Percentiles rank a stretch among this genome's conserved stretches.
phyloP scores from a whole-genome alignment of 306 rosid genomes.

The Comarum palustre region DNA sequence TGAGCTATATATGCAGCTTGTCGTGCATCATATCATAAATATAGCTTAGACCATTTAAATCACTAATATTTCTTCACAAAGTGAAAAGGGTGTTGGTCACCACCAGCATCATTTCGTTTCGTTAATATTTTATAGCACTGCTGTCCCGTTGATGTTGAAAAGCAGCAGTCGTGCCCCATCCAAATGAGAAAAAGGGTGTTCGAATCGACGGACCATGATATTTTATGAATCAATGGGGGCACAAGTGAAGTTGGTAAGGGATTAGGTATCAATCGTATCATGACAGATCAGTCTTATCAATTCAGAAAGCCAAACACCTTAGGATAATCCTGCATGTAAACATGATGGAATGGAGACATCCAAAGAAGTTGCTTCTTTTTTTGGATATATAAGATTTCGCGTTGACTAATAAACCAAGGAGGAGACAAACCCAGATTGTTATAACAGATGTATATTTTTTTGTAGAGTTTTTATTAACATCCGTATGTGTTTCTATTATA shows the following conservation, averaged over 20 bases:
- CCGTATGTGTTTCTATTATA: too few relatives aligned
- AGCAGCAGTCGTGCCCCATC: not conserved
- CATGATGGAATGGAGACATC: not conserved
- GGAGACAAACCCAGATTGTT: too few relatives aligned
- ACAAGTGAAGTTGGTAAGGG: not conserved
- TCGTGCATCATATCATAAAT: not conserved
- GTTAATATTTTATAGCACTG: not conserved
- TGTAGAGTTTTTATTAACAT: too few relatives aligned
- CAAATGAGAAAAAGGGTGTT: not conserved
- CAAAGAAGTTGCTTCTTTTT: too few relatives aligned
- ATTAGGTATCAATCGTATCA: slow-evolving; percentile 14
- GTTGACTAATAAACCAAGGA: too few relatives aligned
- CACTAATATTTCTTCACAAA: not conserved
- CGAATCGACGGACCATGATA: slow-evolving; percentile 1
- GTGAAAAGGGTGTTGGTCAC: not conserved
- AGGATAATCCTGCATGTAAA: not conserved
- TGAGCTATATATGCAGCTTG: not conserved
- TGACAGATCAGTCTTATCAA: not conserved
- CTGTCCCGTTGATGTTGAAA: not conserved
- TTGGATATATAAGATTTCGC: too few relatives aligned
- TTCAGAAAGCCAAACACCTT: not conserved
- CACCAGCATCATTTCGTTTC: not conserved
- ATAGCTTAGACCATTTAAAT: not conserved
- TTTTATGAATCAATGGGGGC: not conserved
- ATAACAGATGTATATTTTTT: too few relatives aligned